Evolutionary conservation across 1,284 basidiomycete species (phyloP).

Genomic region (Ceraceosorus guamensis): DNA sequence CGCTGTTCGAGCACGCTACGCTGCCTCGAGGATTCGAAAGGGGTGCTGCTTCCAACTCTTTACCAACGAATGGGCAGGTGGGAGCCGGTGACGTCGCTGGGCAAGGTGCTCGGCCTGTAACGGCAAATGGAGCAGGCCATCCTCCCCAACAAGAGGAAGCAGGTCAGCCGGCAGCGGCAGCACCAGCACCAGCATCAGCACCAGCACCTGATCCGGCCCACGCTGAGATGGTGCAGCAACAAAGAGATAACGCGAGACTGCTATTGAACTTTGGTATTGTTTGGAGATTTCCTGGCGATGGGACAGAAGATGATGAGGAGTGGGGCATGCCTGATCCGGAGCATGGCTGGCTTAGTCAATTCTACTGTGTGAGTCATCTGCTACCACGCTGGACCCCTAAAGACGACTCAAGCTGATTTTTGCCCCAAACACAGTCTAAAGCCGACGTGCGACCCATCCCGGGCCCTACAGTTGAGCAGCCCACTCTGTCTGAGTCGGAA

Average conservation of each 20-base stretch:
- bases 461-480: background rate
- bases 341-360: conserved; percentile 38
- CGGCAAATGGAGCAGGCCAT: no score
- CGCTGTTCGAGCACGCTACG: conserved; percentile 26
- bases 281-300: conserved; percentile 40
- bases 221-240: conserved; percentile 7
- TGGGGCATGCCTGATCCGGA: conserved; percentile 37
- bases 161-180: no score
- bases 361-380: conserved; percentile 21
- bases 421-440: background rate
- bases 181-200: no score
- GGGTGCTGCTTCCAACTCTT: no score
- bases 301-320: conserved; percentile 26
- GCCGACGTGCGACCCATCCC: background rate
- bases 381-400: background rate
- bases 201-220: conserved; percentile 4
- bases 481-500: background rate
- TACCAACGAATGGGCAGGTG: no score
- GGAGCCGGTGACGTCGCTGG: no score
- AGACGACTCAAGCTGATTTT: background rate
- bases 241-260: conserved; percentile 20
- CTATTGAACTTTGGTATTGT: conserved; percentile 35
- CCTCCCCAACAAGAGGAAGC: no score
- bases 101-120: no score
- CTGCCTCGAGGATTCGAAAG: conserved; percentile 14